These are phyloP conservation scores for Pseudocercospora fijiensis DNA, from an alignment of 2,329 filamentous ascomycete genomes.

Conservation along the genomic window DNA sequence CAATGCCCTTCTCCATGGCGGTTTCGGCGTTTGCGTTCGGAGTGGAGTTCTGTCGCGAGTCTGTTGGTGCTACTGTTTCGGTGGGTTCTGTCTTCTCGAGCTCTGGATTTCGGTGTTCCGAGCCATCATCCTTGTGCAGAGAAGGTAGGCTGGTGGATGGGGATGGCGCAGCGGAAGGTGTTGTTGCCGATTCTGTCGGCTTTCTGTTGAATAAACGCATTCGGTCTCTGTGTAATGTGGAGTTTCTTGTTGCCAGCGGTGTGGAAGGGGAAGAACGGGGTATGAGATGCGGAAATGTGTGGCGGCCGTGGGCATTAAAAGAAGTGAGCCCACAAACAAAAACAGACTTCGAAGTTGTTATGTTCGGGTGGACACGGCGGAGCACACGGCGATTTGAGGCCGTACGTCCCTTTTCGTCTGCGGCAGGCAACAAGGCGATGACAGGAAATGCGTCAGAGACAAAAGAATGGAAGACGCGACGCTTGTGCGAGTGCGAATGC, in stretches of 20 bases:
- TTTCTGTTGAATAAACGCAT: conserved; percentile 27
- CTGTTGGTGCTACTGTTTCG: conserved; percentile 6
- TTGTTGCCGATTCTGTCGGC: conserved; percentile 10
- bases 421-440: background rate
- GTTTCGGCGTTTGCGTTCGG: conserved; percentile 18
- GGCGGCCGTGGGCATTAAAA: background rate
- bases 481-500: background rate
- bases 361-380: background rate
- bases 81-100: conserved; percentile 7
- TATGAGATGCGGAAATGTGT: background rate
- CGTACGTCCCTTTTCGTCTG: background rate
- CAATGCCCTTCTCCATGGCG: conserved; percentile 24
- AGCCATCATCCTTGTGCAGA: conserved; percentile 16
- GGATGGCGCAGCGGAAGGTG: conserved; percentile 11
- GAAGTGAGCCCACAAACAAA: background rate
- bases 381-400: background rate
- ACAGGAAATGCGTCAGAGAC: background rate
- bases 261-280: background rate
- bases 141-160: conserved; percentile 12
- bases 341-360: background rate
- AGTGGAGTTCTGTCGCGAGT: conserved; percentile 7
- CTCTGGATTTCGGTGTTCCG: conserved; percentile 22
- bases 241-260: background rate
- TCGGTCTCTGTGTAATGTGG: background rate
- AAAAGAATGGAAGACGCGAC: conserved; percentile 2